phyloP scores from a whole-genome alignment of 2,329 filamentous ascomycete species.

The Claviceps maximensis region DNA sequence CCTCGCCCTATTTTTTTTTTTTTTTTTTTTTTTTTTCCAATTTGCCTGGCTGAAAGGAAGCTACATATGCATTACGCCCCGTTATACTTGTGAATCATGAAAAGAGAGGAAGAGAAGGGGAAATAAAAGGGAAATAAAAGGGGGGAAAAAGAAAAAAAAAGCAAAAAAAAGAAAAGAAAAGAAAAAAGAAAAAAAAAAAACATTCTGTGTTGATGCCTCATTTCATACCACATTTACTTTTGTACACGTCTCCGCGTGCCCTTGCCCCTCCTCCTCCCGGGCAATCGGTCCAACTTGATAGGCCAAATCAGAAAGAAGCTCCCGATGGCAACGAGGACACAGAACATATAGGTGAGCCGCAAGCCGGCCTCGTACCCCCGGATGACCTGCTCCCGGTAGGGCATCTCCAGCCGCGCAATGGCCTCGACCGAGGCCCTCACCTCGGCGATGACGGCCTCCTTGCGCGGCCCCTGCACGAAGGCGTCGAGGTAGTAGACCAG shows the following conservation, averaged over 20 bases:
- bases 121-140: no score
- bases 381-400: slow-evolving; percentile 41
- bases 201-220: no score
- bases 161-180: no score
- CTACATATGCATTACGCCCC: no score
- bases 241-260: no score
- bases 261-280: slow-evolving; percentile 26
- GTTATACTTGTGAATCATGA: no score
- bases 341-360: slow-evolving; percentile 31
- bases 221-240: background rate
- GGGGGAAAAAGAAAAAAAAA: no score
- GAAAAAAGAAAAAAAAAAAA: background rate
- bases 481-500: slow-evolving; percentile 44
- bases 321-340: slow-evolving; percentile 32
- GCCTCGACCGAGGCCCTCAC: slow-evolving; percentile 43
- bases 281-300: slow-evolving; percentile 40
- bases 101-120: no score
- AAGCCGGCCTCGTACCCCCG: slow-evolving; percentile 40
- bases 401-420: slow-evolving; percentile 28
- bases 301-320: slow-evolving; percentile 34
- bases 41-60: no score
- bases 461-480: slow-evolving; percentile 46
- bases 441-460: slow-evolving; percentile 37
- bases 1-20: no score
- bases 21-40: no score